A percentile compares a stretch with the other conserved stretches of the same genome.
Evolutionary conservation across 1,284 basidiomycete species (phyloP).

Genomic region (Athelia psychrophila): DNA sequence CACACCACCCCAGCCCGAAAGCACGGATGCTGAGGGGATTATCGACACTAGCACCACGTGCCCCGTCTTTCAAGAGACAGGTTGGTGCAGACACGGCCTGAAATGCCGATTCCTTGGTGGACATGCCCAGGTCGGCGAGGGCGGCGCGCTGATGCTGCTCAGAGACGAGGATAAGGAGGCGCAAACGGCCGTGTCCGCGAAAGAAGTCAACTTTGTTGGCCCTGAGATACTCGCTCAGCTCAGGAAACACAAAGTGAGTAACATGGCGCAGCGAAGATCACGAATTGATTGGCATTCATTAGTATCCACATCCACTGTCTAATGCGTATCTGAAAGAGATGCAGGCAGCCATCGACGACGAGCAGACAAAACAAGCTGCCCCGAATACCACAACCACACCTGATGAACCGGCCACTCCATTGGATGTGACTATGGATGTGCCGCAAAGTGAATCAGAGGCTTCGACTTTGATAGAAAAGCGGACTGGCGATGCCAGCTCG

Average conservation of each 20-base stretch:
- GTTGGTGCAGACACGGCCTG: conserved; percentile 84
- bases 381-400: conserved; percentile 21
- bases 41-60: conserved; percentile 56
- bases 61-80: conserved; percentile 71
- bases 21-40: conserved; percentile 28
- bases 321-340: conserved; percentile 67
- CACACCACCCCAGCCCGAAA: conserved; percentile 17
- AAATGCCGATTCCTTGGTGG: conserved; percentile 90
- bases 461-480: conserved; percentile 24
- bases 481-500: conserved; percentile 24
- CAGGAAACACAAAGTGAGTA: conserved; percentile 63
- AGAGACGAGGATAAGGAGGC: conserved; percentile 61
- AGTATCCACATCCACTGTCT: conserved; percentile 70
- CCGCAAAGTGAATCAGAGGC: conserved; percentile 17
- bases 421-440: conserved; percentile 13
- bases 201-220: conserved; percentile 77
- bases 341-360: conserved; percentile 37
- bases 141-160: conserved; percentile 39
- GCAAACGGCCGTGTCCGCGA: conserved; percentile 43
- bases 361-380: conserved; percentile 23
- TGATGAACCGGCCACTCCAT: conserved; percentile 18
- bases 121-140: conserved; percentile 52
- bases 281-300: conserved; percentile 9
- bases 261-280: neutral
- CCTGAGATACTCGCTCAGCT: conserved; percentile 55